A percentile compares a stretch with the other conserved stretches of the same genome.
phyloP scores from a whole-genome alignment of 208 protist genomes.

The Acanthamoeba triangularis region DNA sequence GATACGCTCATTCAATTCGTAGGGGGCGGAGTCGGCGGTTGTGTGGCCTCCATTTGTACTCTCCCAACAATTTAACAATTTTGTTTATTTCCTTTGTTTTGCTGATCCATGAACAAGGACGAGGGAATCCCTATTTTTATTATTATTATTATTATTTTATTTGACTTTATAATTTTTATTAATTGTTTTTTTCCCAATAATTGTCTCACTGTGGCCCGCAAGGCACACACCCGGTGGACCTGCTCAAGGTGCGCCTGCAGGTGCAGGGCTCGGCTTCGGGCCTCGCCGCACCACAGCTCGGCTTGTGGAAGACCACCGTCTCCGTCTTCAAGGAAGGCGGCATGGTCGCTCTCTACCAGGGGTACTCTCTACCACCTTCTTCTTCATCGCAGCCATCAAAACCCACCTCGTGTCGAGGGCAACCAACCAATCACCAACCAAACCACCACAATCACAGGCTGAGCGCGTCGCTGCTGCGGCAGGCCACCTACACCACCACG shows the following conservation, averaged over 20 bases:
- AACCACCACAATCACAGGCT: constrained; percentile 78
- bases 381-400: neutral
- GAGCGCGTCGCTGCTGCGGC: constrained; percentile 81
- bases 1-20: constrained; percentile 80
- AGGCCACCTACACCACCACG: constrained; percentile 80
- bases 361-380: neutral
- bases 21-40: constrained; percentile 69
- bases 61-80: neutral
- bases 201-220: neutral
- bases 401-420: neutral
- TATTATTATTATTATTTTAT: neutral
- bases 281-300: constrained; percentile 33
- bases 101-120: too few species aligned
- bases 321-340: constrained; percentile 84
- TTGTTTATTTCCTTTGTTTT: neutral
- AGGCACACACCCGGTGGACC: constrained; percentile 86
- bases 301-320: constrained; percentile 71
- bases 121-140: too few species aligned
- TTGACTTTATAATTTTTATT: neutral
- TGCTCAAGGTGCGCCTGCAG: constrained; percentile 88
- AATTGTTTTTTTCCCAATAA: neutral
- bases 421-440: too few species aligned
- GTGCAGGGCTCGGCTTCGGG: constrained; percentile 80
- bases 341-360: constrained; percentile 85
- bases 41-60: constrained; percentile 63